Base-by-base conservation (phyloP, 106 monocot genomes). In the Alisma plantagoaquatica region DNA sequence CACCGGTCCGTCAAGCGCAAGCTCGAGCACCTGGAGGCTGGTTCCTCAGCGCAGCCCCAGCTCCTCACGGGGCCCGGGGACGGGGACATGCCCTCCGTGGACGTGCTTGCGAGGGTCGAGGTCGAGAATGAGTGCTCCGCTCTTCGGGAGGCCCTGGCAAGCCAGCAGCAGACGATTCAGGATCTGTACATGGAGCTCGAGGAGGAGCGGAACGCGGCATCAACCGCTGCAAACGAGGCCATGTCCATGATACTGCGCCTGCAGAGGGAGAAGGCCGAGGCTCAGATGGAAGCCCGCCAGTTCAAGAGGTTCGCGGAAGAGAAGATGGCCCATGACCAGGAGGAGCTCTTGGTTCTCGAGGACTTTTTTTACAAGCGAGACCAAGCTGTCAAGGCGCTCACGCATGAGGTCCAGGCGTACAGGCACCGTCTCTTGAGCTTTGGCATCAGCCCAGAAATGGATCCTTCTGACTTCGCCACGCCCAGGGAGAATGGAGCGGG, bases 231-330 rank as follows among this genome's bases (percentile, higher is more conserved):
- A 10, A 71, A 38, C 71, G 80, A 80, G 61, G 65, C 80, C 33
- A 75, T 80, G 80, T 71, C 75, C 28, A 80, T 80, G 80, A 80
- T 80, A 57, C 63, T 71, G 28, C 66, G 80, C 4, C 63, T 80
- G 11, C 80, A 80, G 71, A 55, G 70, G 17, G 80, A 80, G 75
- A 80, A 80, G 70, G 74, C 80, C 19, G 80, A 70, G 52, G 66
- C 46, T 11, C 59, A 31, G 54, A 71, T 80, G 80, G 80, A 80
- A 62, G 56, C 54, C 12, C 65, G 80, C 4, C 80, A 80, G 53
- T 80, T 80, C 67, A 62, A 54, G 63, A 56, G 70, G 3, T 67
- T 63, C 38, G 70, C 70, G 23, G 74, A 80, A 62, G 75, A 75
- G 59, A 61, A 49, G 56, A 71, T 71, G 59, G 62, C 58, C 6